Conservation (phyloP, 495 filamentous ascomycete species). For the Letharia lupina region DNA sequence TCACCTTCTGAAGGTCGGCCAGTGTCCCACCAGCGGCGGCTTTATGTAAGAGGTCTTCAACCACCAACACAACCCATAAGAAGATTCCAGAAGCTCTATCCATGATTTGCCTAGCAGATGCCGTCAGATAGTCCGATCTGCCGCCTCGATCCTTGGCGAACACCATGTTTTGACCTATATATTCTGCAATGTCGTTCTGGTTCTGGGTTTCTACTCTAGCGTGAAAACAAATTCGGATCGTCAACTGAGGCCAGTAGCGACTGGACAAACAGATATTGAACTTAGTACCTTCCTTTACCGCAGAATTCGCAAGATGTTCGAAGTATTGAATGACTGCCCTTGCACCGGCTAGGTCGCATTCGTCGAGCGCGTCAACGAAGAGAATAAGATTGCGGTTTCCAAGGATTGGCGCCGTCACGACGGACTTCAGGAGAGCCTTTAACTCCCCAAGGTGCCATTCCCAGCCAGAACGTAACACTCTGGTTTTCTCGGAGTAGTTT, state of each 20-base stretch:
- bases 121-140: too few relatives aligned
- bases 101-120: background rate
- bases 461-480: background rate
- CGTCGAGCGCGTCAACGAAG: background rate
- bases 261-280: background rate
- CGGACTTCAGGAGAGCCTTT: background rate
- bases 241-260: background rate
- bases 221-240: background rate
- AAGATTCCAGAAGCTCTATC: background rate
- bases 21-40: background rate
- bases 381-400: background rate
- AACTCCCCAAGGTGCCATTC: background rate
- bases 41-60: background rate
- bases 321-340: background rate
- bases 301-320: background rate
- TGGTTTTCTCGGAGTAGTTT: background rate
- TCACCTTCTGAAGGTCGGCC: background rate
- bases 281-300: background rate
- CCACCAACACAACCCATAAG: background rate
- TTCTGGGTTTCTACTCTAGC: background rate
- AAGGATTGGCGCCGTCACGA: background rate
- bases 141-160: background rate
- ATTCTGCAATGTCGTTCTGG: background rate
- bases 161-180: background rate
- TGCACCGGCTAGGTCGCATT: background rate